Base-by-base conservation (phyloP, 805 yeast genomes). In the Hanseniaspora meyeri region DNA sequence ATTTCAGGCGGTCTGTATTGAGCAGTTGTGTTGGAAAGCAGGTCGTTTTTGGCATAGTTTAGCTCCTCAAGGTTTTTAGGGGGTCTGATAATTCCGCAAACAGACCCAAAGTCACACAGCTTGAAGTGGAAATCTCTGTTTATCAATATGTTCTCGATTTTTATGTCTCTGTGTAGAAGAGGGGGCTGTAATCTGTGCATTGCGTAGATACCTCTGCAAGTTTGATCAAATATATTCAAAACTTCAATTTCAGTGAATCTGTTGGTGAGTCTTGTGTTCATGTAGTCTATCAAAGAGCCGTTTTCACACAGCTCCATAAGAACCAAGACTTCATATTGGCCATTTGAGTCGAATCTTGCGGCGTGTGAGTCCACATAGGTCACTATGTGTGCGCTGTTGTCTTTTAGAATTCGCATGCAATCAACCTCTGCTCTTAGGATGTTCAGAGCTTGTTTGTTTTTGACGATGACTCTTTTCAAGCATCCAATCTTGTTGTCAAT, bases 311-410 rank as follows among this genome's bases (percentile, higher is more conserved):
- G 82, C 64, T 86, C 95, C 95, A 86, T 86, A 52, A 86, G 69
- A 16, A 86, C 71, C 59, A 85, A 82, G 50, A 86, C 95, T 66
- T 85, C 95, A 62, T 85, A 86, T 51, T 74, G 74, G 14, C 85
- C 87, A 19, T 66, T 66, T n/a, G 64, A 58, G 27, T 70, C 58
- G 68, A 84, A 71, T 62, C 95, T 76, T 12, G 95, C 81, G 7
- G 98, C 98, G 71, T 93, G 96, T 2, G 96, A 87, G 68, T 93
- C 98, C 53, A 89, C 86, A 68, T 93, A 93, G 2, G 87, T 82
- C 1, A 93, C 98, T 59, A 93, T 81, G 65, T 83, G 82, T 48
- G 78, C 77, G 20, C 47, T 46, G 61, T 85, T 79, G 9, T 95
- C 95, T 59, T 82, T 74, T 37, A 93, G 74, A 31, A 95, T 75